Evolutionary conservation across 495 filamentous ascomycete species (phyloP), one percentile per base, ranked within the genome.

Genomic region (Penicillium diatomitis): DNA sequence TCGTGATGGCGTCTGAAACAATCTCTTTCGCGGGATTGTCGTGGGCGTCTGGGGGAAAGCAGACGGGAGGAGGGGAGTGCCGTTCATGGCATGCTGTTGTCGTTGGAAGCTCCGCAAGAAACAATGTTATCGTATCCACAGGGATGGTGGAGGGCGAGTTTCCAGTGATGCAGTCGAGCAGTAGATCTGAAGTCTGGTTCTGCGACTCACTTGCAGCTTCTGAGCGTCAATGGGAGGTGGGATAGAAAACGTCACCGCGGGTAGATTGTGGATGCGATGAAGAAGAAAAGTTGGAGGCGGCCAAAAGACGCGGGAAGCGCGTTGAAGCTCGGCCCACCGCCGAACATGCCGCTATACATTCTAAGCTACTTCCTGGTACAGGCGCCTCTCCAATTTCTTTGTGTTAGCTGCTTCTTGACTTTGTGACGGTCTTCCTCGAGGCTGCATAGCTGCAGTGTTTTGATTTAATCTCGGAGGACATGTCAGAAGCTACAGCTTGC

Each of bases 11-110:
- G 71, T 65, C 6, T 51, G 63, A 54, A 66, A 63, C 7, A 61
- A 56, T 37, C 52, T 55, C 45, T 61, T 58, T 50, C 60, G 57
- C 46, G 66, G 66, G 32, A 56, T 53, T 34, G 74, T 75, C 51
- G 72, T 68, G 28, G 84, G 84, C 47, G 81, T 85, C 44, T 78
- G 70, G 51, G 84, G 83, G 56, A 80, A 87, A 48, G 83, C 82
- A 69, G 83, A 86, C 58, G 80, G 74, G 63, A 86, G 76, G 64
- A 78, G 79, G 61, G 84, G 84, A 73, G 84, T 88, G 60, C 74
- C 76, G 73, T 77, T 83, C 84, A 87, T 88, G 69, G 78, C 79
- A 83, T 79, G 65, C 65, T 75, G 69, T 66, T 62, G 60, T 64
- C 52, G 53, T 57, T 43, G 53, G 57, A 40, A 39, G 43, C 46